Evolutionary conservation across 2,329 filamentous ascomycete genomes (phyloP).

Genomic region (Trichophyton verrucosum): DNA sequence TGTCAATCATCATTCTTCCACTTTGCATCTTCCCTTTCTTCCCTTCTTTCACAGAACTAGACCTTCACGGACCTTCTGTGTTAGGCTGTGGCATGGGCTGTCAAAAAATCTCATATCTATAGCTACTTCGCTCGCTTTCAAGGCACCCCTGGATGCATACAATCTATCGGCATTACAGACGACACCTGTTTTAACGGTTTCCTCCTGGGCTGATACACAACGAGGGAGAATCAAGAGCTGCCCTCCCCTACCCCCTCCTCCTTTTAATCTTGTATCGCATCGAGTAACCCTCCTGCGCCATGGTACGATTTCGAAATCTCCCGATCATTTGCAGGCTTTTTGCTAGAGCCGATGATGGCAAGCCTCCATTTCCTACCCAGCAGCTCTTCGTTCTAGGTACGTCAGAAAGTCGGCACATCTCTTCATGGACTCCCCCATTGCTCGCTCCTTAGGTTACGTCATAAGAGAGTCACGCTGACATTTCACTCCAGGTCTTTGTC

Average conservation of each 20-base stretch:
- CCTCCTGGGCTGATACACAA: neutral
- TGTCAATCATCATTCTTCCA: neutral
- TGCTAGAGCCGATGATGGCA: slow-evolving; percentile 16
- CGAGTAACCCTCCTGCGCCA: neutral
- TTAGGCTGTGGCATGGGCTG: neutral
- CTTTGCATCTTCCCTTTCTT: neutral
- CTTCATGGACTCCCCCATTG: neutral
- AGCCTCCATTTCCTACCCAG: slow-evolving; percentile 42
- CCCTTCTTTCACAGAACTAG: neutral
- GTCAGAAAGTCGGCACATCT: slow-evolving; percentile 13
- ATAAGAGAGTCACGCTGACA: slow-evolving; percentile 10
- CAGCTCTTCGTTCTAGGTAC: slow-evolving; percentile 47
- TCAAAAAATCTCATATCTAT: neutral
- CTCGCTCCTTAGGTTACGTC: neutral
- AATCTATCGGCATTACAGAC: neutral
- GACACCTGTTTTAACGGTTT: neutral
- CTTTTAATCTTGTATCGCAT: neutral
- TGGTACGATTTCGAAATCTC: neutral
- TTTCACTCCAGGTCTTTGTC: slow-evolving; percentile 57
- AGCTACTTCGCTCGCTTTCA: neutral
- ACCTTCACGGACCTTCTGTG: neutral
- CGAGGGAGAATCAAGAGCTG: neutral
- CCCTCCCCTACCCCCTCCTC: no score
- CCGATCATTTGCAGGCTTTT: neutral
- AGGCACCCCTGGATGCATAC: neutral